Percentiles rank a stretch among this genome's conserved stretches.
These are phyloP conservation scores for Aspergillus asperescens DNA, from an alignment of 495 filamentous ascomycete species.

Conservation along the genomic window DNA sequence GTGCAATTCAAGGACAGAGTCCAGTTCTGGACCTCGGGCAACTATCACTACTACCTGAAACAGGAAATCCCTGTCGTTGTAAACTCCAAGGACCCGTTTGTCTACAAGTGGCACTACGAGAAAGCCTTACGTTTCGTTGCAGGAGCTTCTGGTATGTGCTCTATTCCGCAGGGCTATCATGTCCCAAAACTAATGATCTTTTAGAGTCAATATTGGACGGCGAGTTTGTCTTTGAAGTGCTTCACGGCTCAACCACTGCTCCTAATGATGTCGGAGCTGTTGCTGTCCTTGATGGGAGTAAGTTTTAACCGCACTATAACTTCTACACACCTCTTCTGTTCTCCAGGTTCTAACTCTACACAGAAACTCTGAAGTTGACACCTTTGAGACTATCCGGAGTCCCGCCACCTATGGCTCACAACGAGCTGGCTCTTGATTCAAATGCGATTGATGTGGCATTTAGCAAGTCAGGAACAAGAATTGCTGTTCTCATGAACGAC, in stretches of 20 bases:
- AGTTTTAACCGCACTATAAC: slow-evolving; percentile 20
- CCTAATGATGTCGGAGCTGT: slow-evolving; percentile 78
- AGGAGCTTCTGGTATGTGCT: slow-evolving; percentile 36
- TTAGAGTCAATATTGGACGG: slow-evolving; percentile 48
- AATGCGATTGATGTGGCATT: slow-evolving; percentile 72
- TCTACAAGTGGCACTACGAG: slow-evolving; percentile 78
- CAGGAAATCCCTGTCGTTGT: slow-evolving; percentile 62
- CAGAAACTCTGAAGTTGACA: slow-evolving; percentile 71
- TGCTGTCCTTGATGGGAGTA: slow-evolving; percentile 82
- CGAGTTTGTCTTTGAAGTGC: slow-evolving; percentile 66
- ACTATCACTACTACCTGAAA: slow-evolving; percentile 98
- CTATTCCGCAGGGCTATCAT: background rate
- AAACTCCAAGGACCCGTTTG: slow-evolving; percentile 24
- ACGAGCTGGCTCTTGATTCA: slow-evolving; percentile 59
- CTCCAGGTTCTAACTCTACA: slow-evolving; percentile 5
- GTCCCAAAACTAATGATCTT: slow-evolving; percentile 4
- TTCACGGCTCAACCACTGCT: slow-evolving; percentile 58
- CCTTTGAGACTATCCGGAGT: slow-evolving; percentile 77
- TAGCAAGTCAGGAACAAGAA: slow-evolving; percentile 54
- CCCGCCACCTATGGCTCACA: slow-evolving; percentile 87
- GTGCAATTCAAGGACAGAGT: slow-evolving; percentile 67
- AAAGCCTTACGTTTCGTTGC: slow-evolving; percentile 62
- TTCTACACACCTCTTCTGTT: background rate
- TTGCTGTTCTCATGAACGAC: slow-evolving; percentile 65
- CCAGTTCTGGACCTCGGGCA: slow-evolving; percentile 95